Conservation (phyloP, 1,139 yeast species). For the Saccharomyces hybrid region DNA sequence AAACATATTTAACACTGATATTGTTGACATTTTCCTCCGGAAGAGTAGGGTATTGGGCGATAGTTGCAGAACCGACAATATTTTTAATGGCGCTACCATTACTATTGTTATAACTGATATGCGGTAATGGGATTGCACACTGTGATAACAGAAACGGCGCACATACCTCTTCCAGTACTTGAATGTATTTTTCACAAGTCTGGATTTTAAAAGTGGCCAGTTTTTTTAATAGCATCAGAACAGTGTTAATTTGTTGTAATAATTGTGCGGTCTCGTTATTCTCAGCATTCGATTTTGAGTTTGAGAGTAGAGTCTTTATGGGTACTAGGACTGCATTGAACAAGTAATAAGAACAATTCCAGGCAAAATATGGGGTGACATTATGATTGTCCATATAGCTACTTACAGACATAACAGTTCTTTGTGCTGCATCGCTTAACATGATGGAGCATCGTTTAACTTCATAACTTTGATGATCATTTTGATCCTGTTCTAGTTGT, state of each 20-base stretch:
- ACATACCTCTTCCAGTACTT: slow-evolving; percentile 7
- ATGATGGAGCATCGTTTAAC: slow-evolving; percentile 42
- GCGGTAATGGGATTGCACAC: background rate
- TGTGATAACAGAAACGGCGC: background rate
- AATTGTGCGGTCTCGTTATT: background rate
- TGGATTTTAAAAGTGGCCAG: slow-evolving; percentile 5
- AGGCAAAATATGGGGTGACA: slow-evolving; percentile 42
- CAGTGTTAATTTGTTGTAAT: slow-evolving; percentile 4
- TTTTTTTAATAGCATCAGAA: slow-evolving; percentile 4
- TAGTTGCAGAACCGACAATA: background rate
- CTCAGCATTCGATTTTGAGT: background rate
- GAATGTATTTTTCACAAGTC: slow-evolving; percentile 8
- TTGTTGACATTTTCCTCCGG: background rate
- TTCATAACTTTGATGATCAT: slow-evolving; percentile 31
- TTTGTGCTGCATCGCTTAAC: slow-evolving; percentile 47
- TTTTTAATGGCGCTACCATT: background rate
- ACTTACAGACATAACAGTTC: slow-evolving; percentile 44
- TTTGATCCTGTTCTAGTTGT: slow-evolving; percentile 32
- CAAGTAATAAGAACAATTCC: slow-evolving; percentile 52
- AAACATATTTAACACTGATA: background rate
- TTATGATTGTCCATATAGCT: slow-evolving; percentile 39
- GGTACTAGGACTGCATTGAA: slow-evolving; percentile 12
- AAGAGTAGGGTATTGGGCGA: background rate
- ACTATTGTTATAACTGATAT: no score
- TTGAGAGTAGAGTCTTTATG: slow-evolving; percentile 1